These are phyloP conservation scores for Cryptosporidium andersoni DNA, from an alignment of 169 alveolate genomes.

Conservation along the genomic window DNA sequence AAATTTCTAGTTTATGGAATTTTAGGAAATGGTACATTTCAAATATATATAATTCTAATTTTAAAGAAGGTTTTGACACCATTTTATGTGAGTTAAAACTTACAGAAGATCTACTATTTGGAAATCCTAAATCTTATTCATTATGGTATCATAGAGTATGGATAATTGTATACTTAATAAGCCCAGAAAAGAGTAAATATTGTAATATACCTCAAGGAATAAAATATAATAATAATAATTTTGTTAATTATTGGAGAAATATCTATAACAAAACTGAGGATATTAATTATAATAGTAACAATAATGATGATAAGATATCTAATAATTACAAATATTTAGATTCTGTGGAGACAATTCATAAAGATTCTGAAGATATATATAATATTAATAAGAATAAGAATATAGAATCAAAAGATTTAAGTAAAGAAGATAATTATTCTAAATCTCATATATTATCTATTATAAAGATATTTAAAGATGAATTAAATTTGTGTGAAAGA, in stretches of 20 bases:
- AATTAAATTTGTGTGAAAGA: conserved; percentile 32
- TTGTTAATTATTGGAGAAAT: too few relatives aligned
- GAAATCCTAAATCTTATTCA: conserved; percentile 42
- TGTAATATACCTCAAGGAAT: too few relatives aligned
- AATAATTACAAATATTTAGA: not conserved
- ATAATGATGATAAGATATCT: not conserved
- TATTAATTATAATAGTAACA: conserved; percentile 1
- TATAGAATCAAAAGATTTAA: not conserved
- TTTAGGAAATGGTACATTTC: conserved; percentile 29
- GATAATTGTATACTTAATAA: conserved; percentile 6
- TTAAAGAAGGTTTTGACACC: not conserved
- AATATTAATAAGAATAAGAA: not conserved
- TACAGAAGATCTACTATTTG: conserved; percentile 27
- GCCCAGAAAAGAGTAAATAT: too few relatives aligned
- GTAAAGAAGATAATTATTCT: conserved; percentile 1
- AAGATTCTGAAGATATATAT: conserved; percentile 12
- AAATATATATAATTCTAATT: not conserved
- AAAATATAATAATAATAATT: too few relatives aligned
- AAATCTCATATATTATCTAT: not conserved
- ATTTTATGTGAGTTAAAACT: conserved; percentile 8
- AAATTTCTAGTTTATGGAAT: conserved; percentile 72
- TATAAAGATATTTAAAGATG: conserved; percentile 17
- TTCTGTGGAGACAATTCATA: not conserved
- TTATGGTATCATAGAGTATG: conserved; percentile 66
- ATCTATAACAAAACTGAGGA: too few relatives aligned